Base-by-base conservation (phyloP, 208 protist genomes). In the Phytomonas sp. region DNA sequence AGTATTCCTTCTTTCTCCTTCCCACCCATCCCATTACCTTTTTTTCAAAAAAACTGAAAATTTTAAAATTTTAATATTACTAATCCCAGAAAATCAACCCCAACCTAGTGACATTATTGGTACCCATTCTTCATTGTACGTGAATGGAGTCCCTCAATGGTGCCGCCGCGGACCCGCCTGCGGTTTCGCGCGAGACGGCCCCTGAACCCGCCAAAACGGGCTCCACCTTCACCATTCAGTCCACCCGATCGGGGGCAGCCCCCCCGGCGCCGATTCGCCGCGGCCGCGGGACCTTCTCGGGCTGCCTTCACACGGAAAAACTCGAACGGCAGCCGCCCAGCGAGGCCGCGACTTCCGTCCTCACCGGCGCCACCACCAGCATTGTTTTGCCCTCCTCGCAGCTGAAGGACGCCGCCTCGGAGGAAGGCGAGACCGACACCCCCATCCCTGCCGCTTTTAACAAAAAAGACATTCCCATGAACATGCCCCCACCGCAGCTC, bases 251-350 rank as follows among this genome's bases (percentile, higher is more conserved):
- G 45, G 45, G 45, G 23, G 33, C 36, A 23, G 61, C 61, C 61
- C 65, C 75, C 14, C 60, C 79, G 11, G 69, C 75, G 2, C 63
- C 79, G 29, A 76, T 88, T 32, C 86, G 89, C 40, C 81, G 86
- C 23, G 89, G 89, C 1, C 82, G 89, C 12, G 89, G 89, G 7
- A 84, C 77, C 29, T 92, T 92, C 65, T 75, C 76, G 31, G 80
- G 82, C 59, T 77, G 80, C 31, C 79, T 94, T 30, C 89, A 81
- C 63, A 90, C 85, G 1, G 89, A 94, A 26, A 76, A 86, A 42
- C 73, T 79, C 29, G 72, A 81, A 67, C 72, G 37, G 75, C 56
- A 79, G 71, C 2, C 19, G 52, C 14, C 36, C 12, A 67, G 42
- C 33, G 73, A 74, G 36, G 85, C 84, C 59, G 69, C 66, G 12